These are phyloP conservation scores for Cryptosporidium sp. DNA, from an alignment of 169 alveolate species.

Conservation along the genomic window DNA sequence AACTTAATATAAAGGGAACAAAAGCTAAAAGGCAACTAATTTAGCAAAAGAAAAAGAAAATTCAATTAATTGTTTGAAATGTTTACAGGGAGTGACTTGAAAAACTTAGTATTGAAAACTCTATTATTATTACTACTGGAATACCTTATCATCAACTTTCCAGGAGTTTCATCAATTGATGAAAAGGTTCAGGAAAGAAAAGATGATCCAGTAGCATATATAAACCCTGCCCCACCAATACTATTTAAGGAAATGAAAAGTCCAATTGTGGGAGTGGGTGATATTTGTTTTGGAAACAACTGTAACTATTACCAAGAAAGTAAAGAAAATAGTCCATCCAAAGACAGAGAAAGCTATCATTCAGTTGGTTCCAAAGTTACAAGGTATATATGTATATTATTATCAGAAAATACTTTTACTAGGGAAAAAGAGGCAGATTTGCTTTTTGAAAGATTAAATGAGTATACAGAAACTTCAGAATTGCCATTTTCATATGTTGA, in stretches of 20 bases:
- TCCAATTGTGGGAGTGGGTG: conserved; percentile 50
- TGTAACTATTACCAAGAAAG: conserved; percentile 12
- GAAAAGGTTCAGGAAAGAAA: background rate
- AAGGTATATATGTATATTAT: conserved; percentile 54
- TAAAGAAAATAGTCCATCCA: background rate
- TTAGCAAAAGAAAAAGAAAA: background rate
- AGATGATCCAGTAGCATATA: background rate
- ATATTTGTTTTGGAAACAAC: conserved; percentile 35
- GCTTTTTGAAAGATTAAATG: conserved; percentile 36
- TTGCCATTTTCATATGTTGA: conserved; percentile 69
- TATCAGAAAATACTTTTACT: conserved; percentile 20
- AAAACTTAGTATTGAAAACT: background rate
- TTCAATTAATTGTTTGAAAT: background rate
- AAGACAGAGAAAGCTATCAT: background rate
- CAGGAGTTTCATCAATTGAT: background rate
- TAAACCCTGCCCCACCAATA: background rate
- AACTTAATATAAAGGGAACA: background rate
- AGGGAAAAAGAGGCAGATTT: conserved; percentile 64
- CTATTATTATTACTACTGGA: background rate
- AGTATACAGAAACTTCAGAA: conserved; percentile 21
- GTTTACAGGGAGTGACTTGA: background rate
- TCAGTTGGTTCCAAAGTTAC: background rate
- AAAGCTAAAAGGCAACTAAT: too few species aligned
- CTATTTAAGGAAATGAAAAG: background rate
- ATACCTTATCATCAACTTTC: background rate